Percentiles rank a stretch among this genome's conserved stretches.
Conservation (phyloP, 2,329 filamentous ascomycete genomes). For the Didymella lethalis region DNA sequence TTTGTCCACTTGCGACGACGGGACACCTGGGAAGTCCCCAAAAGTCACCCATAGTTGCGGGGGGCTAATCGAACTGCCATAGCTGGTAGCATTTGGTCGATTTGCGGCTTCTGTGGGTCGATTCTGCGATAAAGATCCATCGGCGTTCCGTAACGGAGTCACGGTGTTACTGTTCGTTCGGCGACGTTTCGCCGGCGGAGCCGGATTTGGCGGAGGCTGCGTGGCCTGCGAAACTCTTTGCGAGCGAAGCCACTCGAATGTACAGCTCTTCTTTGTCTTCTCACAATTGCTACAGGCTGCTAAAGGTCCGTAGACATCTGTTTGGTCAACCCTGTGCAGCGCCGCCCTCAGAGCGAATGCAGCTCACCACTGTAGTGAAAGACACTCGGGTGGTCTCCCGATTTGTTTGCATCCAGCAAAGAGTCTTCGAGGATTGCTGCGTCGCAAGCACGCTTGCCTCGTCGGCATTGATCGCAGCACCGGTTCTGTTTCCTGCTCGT, state of each 20-base stretch:
- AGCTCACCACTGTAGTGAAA: slow-evolving; percentile 50
- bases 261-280: slow-evolving; percentile 56
- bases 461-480: slow-evolving; percentile 58
- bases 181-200: slow-evolving; percentile 42
- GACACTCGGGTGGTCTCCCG: slow-evolving; percentile 34
- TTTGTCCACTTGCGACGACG: slow-evolving; percentile 22
- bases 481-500: slow-evolving; percentile 53
- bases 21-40: slow-evolving; percentile 39
- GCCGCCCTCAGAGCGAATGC: background rate
- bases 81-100: slow-evolving; percentile 14
- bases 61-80: slow-evolving; percentile 18
- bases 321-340: slow-evolving; percentile 27
- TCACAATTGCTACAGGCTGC: slow-evolving; percentile 54
- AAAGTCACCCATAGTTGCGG: slow-evolving; percentile 39
- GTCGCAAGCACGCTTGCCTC: slow-evolving; percentile 57
- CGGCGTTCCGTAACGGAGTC: slow-evolving; percentile 1
- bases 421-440: slow-evolving; percentile 49
- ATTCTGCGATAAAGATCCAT: slow-evolving; percentile 7
- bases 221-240: slow-evolving; percentile 44
- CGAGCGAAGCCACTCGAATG: slow-evolving; percentile 55
- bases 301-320: slow-evolving; percentile 47
- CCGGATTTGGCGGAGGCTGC: slow-evolving; percentile 28
- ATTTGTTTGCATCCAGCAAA: slow-evolving; percentile 37
- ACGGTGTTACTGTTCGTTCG: slow-evolving; percentile 34
- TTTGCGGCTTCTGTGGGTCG: slow-evolving; percentile 6